Conservation (phyloP, 116 monocot genomes). For the Papilionanthe hybrid region DNA sequence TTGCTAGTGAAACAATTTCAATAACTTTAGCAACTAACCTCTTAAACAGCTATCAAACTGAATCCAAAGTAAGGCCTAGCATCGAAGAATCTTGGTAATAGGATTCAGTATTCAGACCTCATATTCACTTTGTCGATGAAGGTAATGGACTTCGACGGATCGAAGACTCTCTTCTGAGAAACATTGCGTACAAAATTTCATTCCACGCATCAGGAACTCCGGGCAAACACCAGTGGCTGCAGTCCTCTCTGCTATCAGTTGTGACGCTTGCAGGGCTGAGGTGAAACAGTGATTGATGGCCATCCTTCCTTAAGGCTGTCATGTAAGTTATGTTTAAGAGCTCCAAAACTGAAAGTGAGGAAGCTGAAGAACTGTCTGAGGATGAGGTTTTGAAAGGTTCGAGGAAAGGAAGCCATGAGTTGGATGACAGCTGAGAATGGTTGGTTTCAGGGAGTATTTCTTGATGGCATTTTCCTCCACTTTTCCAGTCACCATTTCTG, state of each 20-base stretch:
- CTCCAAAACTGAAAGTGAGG: background rate
- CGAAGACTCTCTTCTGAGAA: background rate
- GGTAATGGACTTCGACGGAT: too few species aligned
- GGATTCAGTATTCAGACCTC: too few species aligned
- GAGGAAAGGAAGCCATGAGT: constrained; percentile 1
- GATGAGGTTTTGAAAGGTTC: background rate
- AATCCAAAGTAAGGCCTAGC: too few species aligned
- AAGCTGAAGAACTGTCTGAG: background rate
- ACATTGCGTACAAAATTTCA: background rate
- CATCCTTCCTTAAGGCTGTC: background rate
- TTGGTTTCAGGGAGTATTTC: constrained; percentile 1
- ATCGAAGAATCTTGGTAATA: too few species aligned
- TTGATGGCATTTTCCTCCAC: background rate
- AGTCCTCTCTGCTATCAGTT: background rate
- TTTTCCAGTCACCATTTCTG: background rate
- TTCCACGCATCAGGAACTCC: background rate
- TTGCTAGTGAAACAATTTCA: too few species aligned
- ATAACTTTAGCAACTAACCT: too few species aligned
- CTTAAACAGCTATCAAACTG: too few species aligned
- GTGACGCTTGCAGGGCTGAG: background rate
- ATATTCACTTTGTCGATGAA: too few species aligned
- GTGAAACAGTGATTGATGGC: background rate
- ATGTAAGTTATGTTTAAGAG: background rate
- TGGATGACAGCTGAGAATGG: background rate
- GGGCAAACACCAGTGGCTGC: constrained; percentile 2